Evolutionary conservation across 129 eudicot species (phyloP).

Genomic region (Chrysanthemum lavandulifolium): DNA sequence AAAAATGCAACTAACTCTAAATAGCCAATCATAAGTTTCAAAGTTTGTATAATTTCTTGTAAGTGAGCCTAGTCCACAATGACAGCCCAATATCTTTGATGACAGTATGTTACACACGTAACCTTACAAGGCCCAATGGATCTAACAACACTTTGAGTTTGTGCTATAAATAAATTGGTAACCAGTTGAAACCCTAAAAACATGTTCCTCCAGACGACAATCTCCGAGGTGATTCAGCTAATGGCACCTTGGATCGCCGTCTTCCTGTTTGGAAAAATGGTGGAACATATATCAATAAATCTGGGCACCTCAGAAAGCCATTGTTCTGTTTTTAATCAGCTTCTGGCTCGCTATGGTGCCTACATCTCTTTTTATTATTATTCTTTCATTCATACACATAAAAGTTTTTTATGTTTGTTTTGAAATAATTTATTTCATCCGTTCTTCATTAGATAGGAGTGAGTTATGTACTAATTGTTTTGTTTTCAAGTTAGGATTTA

Average conservation of each 20-base stretch:
- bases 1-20: too few species aligned
- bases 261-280: constrained; percentile 13
- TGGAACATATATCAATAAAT: constrained; percentile 29
- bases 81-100: neutral
- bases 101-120: neutral
- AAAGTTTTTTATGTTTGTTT: too few species aligned
- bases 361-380: constrained; percentile 15
- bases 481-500: too few species aligned
- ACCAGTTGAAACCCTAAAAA: constrained; percentile 27
- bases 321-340: constrained; percentile 38
- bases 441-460: too few species aligned
- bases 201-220: constrained; percentile 27
- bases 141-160: neutral
- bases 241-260: constrained; percentile 18
- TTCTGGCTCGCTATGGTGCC: constrained; percentile 64
- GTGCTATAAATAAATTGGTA: constrained; percentile 7
- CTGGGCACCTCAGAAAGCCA: constrained; percentile 55
- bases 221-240: constrained; percentile 11
- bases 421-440: neutral
- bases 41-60: too few species aligned
- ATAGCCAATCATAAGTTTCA: too few species aligned
- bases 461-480: too few species aligned
- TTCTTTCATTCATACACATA: too few species aligned
- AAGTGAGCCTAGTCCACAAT: constrained; percentile 9
- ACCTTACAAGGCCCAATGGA: constrained; percentile 13